phyloP scores from a whole-genome alignment of 345 rosid species.

The Lepidium africanum region DNA sequence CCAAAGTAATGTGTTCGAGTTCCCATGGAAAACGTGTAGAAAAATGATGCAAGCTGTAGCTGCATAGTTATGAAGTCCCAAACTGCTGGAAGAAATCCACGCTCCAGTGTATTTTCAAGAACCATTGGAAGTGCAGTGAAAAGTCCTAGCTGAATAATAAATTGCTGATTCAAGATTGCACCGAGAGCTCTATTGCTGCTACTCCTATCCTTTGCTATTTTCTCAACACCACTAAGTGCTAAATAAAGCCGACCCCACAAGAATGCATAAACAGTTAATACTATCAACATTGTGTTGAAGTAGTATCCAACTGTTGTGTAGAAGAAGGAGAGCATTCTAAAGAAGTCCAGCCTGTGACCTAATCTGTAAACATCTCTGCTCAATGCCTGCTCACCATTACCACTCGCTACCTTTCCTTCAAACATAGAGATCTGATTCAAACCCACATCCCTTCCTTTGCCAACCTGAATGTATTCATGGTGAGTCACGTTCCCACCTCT shows the following conservation, averaged over 20 bases:
- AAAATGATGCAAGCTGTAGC: conserved; percentile 90
- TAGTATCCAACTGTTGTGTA: conserved; percentile 92
- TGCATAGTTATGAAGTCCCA: conserved; percentile 98
- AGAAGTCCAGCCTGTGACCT: conserved; percentile 96
- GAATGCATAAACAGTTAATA: conserved; percentile 87
- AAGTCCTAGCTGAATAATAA: conserved; percentile 85
- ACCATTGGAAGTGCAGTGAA: conserved; percentile 98
- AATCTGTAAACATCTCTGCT: conserved; percentile 96
- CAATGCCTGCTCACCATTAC: conserved; percentile 95
- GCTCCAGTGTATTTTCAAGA: conserved; percentile 91
- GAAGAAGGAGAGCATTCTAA: conserved; percentile 93
- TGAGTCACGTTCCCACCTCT: conserved; percentile 98
- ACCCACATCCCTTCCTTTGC: conserved; percentile 99
- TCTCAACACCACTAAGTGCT: conserved; percentile 92
- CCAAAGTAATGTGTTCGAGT: conserved; percentile 96
- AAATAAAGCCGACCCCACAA: conserved; percentile 93
- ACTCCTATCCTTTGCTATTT: conserved; percentile 44
- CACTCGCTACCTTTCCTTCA: conserved; percentile 98
- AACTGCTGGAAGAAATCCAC: conserved; percentile 80
- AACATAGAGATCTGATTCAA: conserved; percentile 95
- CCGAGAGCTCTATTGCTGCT: conserved; percentile 67
- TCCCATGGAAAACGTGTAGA: conserved; percentile 97
- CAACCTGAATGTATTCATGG: conserved; percentile 95
- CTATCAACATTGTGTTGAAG: conserved; percentile 89
- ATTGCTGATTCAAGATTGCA: conserved; percentile 86